These are phyloP conservation scores for Cordyceps farinosa DNA, from an alignment of 2,329 filamentous ascomycete genomes.

Conservation along the genomic window DNA sequence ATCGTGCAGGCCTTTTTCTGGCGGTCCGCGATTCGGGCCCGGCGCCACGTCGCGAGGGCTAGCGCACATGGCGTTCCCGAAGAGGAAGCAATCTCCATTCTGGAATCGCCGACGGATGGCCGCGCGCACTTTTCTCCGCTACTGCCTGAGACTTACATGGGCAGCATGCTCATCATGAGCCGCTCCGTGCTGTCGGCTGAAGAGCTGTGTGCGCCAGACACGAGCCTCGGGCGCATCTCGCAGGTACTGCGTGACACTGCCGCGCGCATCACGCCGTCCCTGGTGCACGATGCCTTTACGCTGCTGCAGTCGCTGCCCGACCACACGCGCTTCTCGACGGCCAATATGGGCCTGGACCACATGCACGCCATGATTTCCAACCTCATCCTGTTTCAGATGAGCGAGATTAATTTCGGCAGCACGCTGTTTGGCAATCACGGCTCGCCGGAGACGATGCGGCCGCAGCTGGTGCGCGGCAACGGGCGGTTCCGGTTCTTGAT, in stretches of 20 bases:
- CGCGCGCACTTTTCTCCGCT: constrained; percentile 29
- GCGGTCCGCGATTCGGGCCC: constrained; percentile 33
- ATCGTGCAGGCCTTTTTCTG: constrained; percentile 40
- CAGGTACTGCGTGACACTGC: constrained; percentile 25
- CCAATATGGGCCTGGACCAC: constrained; percentile 27
- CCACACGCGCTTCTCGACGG: constrained; percentile 24
- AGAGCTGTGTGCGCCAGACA: constrained; percentile 27
- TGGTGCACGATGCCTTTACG: constrained; percentile 30
- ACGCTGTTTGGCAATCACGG: constrained; percentile 27
- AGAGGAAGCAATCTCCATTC: constrained; percentile 28
- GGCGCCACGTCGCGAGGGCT: constrained; percentile 31
- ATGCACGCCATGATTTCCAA: constrained; percentile 30
- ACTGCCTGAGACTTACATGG: constrained; percentile 30
- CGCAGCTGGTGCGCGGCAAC: constrained; percentile 27
- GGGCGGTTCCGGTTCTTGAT: constrained; percentile 26
- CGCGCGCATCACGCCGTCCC: constrained; percentile 24
- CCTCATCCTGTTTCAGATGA: constrained; percentile 29
- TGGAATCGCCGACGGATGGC: constrained; percentile 33
- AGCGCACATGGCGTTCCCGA: constrained; percentile 19
- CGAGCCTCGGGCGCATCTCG: constrained; percentile 27
- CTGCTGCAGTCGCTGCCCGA: constrained; percentile 27
- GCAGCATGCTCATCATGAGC: constrained; percentile 28
- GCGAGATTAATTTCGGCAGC: constrained; percentile 29
- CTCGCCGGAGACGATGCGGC: constrained; percentile 28
- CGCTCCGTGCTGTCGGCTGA: constrained; percentile 25